Evolutionary conservation across 148 eudicot genomes (phyloP).

Genomic region (Chenopodium quinoa): DNA sequence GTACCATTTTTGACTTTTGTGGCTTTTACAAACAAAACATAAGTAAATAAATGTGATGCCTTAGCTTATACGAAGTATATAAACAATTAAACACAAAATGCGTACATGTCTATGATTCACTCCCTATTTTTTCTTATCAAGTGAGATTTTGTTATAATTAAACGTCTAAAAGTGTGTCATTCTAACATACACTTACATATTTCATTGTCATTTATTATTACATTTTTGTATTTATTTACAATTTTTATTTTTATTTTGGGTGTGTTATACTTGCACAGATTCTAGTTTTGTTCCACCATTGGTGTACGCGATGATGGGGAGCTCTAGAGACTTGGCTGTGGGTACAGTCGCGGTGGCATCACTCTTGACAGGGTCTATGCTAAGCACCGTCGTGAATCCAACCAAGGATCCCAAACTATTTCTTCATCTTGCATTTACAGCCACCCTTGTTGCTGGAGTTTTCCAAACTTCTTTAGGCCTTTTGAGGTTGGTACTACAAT

Average conservation of each 20-base stretch:
- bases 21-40: no score
- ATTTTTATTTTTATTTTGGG: not conserved
- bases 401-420: constrained; percentile 64
- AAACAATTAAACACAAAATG: no score
- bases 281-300: constrained; percentile 94
- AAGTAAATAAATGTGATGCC: no score
- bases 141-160: no score
- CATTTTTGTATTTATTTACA: no score
- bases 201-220: no score
- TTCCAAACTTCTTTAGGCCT: constrained; percentile 72
- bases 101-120: no score
- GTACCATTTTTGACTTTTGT: no score
- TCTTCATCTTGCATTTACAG: constrained; percentile 84
- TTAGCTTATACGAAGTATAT: no score
- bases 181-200: no score
- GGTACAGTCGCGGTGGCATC: constrained; percentile 94
- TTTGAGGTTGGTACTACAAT: constrained; percentile 48
- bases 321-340: constrained; percentile 83
- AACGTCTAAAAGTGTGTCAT: no score
- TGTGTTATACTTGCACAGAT: constrained; percentile 31
- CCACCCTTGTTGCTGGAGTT: constrained; percentile 77
- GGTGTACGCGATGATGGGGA: constrained; percentile 98
- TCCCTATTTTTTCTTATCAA: no score
- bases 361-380: constrained; percentile 68
- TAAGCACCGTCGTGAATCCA: constrained; percentile 56